Percentiles rank a stretch among this genome's conserved stretches.
phyloP scores from a whole-genome alignment of 2,329 filamentous ascomycete genomes.

The Blumeria graminis region DNA sequence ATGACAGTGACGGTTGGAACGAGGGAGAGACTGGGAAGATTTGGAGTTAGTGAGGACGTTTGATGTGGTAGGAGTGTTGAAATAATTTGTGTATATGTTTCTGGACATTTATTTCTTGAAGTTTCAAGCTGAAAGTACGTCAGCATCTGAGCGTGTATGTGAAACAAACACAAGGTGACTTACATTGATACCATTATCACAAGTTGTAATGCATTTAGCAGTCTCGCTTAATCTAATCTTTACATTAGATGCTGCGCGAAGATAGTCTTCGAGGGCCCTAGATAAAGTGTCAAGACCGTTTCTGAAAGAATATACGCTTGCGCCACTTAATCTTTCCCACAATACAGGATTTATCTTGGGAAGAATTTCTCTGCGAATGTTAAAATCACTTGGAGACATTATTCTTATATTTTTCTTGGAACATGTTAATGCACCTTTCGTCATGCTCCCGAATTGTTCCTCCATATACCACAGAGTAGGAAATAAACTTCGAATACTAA shows the following conservation, averaged over 20 bases:
- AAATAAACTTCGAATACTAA: conserved; percentile 44
- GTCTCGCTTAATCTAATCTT: conserved; percentile 25
- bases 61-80: conserved; percentile 20
- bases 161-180: conserved; percentile 3
- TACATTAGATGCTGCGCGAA: conserved; percentile 32
- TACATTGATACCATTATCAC: conserved; percentile 21
- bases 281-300: conserved; percentile 39
- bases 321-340: conserved; percentile 8
- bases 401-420: not conserved
- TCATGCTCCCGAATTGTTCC: conserved; percentile 5
- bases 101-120: conserved; percentile 2
- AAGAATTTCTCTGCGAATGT: conserved; percentile 2
- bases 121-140: conserved; percentile 15
- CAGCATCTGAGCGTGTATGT: conserved; percentile 1
- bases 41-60: conserved; percentile 28
- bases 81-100: conserved; percentile 18
- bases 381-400: not conserved
- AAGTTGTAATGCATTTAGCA: conserved; percentile 23
- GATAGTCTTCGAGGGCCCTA: conserved; percentile 24
- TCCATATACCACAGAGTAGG: conserved; percentile 10
- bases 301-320: conserved; percentile 23
- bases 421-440: conserved; percentile 1
- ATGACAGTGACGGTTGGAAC: conserved; percentile 57
- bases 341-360: conserved; percentile 4
- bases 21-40: conserved; percentile 24